phyloP scores from a whole-genome alignment of 768 basidiomycete genomes.

The Mycena indigotica region DNA sequence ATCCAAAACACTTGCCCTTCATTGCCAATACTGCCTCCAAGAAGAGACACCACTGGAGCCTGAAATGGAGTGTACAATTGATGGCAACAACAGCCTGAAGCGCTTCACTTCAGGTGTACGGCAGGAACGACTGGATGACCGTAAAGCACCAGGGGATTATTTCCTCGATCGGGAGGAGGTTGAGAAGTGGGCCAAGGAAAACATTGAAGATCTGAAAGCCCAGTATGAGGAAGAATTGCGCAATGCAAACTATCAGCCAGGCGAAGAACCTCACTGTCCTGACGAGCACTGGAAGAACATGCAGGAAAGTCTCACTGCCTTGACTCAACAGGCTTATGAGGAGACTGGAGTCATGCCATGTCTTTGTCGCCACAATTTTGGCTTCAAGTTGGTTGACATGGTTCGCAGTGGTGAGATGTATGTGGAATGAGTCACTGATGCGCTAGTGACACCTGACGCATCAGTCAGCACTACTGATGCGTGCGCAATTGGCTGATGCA shows the following conservation, averaged over 20 bases:
- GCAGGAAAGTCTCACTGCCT: too few relatives aligned
- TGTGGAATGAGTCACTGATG: background rate
- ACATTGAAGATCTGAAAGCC: slow-evolving; percentile 1
- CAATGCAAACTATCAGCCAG: slow-evolving; percentile 24
- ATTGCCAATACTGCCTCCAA: slow-evolving; percentile 37
- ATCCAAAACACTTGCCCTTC: slow-evolving; percentile 37
- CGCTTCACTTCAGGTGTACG: slow-evolving; percentile 14
- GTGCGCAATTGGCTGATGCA: background rate
- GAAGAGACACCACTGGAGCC: slow-evolving; percentile 31
- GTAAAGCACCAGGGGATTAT: slow-evolving; percentile 4
- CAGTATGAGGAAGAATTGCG: background rate
- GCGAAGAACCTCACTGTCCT: slow-evolving; percentile 34
- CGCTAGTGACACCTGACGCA: too few relatives aligned
- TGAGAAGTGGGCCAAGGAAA: slow-evolving; percentile 11
- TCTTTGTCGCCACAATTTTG: too few relatives aligned
- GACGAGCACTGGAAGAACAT: slow-evolving; percentile 17
- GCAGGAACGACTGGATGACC: slow-evolving; percentile 33
- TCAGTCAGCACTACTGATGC: background rate
- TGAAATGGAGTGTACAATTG: slow-evolving; percentile 23
- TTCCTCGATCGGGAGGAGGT: background rate
- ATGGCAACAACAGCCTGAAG: too few relatives aligned
- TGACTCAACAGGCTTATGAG: slow-evolving; percentile 37
- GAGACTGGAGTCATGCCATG: slow-evolving; percentile 43
- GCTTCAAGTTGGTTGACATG: too few relatives aligned
- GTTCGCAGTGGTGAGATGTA: slow-evolving; percentile 39